A percentile compares a stretch with the other conserved stretches of the same genome.
Evolutionary conservation across 495 filamentous ascomycete species (phyloP).

Genomic region (Glarea lozoyensis): DNA sequence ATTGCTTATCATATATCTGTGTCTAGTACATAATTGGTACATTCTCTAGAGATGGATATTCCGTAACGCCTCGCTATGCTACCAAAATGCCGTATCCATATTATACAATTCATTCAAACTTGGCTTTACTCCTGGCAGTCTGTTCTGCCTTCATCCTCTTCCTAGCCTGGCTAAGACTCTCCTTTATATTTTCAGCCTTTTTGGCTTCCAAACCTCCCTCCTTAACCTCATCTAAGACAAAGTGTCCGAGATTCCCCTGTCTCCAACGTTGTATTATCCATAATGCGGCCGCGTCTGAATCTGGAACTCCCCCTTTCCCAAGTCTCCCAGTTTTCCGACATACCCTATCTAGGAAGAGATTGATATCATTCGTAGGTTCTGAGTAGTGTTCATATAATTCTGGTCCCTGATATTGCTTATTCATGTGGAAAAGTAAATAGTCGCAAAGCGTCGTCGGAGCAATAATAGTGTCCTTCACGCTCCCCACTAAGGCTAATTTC

Average conservation of each 20-base stretch:
- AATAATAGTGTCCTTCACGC: conserved; percentile 83
- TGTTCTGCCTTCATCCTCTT: conserved; percentile 30
- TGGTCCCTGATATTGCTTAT: conserved; percentile 30
- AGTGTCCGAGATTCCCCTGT: conserved; percentile 62
- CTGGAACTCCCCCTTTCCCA: conserved; percentile 61
- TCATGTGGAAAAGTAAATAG: conserved; percentile 80
- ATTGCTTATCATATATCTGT: no score
- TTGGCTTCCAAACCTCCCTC: conserved; percentile 41
- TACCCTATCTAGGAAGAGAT: conserved; percentile 55
- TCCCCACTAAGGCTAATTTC: conserved; percentile 81
- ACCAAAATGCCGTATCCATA: no score
- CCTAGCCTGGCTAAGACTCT: conserved; percentile 26
- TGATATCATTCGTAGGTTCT: conserved; percentile 73
- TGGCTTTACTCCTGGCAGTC: conserved; percentile 9
- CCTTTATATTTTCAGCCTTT: conserved; percentile 26
- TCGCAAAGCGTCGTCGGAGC: conserved; percentile 69
- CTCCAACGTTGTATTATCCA: conserved; percentile 85
- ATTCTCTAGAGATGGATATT: no score
- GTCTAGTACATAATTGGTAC: no score
- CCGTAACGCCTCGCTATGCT: no score
- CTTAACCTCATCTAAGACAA: conserved; percentile 71
- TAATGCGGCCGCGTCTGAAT: conserved; percentile 64
- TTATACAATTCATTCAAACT: no score
- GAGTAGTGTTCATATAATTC: conserved; percentile 52
- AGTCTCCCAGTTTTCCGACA: conserved; percentile 69